phyloP scores from a whole-genome alignment of 148 eudicot species.

The Simmondsia chinensis region DNA sequence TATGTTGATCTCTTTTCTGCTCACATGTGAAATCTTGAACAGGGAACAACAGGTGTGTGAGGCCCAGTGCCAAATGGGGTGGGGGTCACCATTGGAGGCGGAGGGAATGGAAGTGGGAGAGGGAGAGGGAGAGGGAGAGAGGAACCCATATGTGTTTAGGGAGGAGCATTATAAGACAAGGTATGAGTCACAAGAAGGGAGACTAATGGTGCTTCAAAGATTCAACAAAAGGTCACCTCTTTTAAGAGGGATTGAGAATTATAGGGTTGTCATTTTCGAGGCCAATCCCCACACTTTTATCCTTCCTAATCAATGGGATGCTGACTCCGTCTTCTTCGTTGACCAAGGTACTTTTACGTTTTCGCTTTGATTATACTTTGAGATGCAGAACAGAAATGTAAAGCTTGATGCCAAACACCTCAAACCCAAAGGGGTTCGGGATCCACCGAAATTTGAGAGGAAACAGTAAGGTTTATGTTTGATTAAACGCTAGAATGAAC shows the following conservation, averaged over 20 bases:
- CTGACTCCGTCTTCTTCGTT: conserved; percentile 55
- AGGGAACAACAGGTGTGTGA: conserved; percentile 17
- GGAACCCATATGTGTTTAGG: conserved; percentile 55
- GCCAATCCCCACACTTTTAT: conserved; percentile 71
- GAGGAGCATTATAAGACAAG: conserved; percentile 38
- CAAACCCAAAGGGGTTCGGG: no score
- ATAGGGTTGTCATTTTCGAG: conserved; percentile 53
- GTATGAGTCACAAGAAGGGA: conserved; percentile 39
- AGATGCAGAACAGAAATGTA: neutral
- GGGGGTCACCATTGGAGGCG: conserved; percentile 5
- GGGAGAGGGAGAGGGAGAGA: conserved; percentile 11
- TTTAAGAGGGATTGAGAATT: conserved; percentile 63
- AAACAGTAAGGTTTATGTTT: no score
- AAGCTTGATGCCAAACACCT: no score
- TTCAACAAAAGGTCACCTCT: conserved; percentile 54
- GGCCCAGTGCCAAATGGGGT: conserved; percentile 13
- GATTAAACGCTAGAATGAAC: no score
- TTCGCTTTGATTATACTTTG: no score
- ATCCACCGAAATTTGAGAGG: no score
- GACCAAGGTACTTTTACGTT: conserved; percentile 31
- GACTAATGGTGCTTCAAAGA: conserved; percentile 31
- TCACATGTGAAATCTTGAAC: no score
- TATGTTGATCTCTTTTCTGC: no score
- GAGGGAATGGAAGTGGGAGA: neutral
- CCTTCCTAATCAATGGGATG: conserved; percentile 60